Percentiles rank a stretch among this genome's conserved stretches.
These are phyloP conservation scores for Fusarium humuli DNA, from an alignment of 2,329 filamentous ascomycete genomes.

Conservation along the genomic window DNA sequence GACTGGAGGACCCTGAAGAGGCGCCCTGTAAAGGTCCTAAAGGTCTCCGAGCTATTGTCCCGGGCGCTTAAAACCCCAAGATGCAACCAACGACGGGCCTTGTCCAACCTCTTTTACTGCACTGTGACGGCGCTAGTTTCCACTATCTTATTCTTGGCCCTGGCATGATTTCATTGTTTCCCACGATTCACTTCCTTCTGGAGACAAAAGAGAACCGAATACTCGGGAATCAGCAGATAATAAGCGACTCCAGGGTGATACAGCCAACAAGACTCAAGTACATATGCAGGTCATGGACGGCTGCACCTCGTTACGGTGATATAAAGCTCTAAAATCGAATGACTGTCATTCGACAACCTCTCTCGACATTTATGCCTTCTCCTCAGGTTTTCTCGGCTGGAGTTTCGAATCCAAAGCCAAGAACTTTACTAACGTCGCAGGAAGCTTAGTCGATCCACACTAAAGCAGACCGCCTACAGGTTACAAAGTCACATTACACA, in stretches of 20 bases:
- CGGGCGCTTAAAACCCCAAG: conserved; percentile 43
- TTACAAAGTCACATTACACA: conserved; percentile 9
- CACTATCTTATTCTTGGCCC: conserved; percentile 21
- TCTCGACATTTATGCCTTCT: not conserved
- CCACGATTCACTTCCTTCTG: not conserved
- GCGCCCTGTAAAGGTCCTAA: conserved; percentile 17
- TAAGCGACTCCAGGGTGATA: conserved; percentile 12
- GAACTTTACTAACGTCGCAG: conserved; percentile 34
- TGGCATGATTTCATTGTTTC: conserved; percentile 7
- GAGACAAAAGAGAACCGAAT: conserved; percentile 4
- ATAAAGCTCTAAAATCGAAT: conserved; percentile 27
- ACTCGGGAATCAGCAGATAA: conserved; percentile 20
- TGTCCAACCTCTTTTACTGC: conserved; percentile 37
- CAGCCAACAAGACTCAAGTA: not conserved
- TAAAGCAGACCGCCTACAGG: conserved; percentile 28
- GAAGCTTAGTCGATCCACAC: conserved; percentile 16
- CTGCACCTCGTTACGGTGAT: conserved; percentile 28
- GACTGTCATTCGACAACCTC: conserved; percentile 33
- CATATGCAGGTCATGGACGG: conserved; percentile 10
- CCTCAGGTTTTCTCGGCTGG: conserved; percentile 1
- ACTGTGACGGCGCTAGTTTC: conserved; percentile 46
- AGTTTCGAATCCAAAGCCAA: conserved; percentile 22
- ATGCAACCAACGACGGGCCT: conserved; percentile 38
- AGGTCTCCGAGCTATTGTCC: conserved; percentile 4
- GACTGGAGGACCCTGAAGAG: conserved; percentile 20